These are phyloP conservation scores for Ophiostoma quercus DNA, from an alignment of 2,329 filamentous ascomycete species.

Conservation along the genomic window DNA sequence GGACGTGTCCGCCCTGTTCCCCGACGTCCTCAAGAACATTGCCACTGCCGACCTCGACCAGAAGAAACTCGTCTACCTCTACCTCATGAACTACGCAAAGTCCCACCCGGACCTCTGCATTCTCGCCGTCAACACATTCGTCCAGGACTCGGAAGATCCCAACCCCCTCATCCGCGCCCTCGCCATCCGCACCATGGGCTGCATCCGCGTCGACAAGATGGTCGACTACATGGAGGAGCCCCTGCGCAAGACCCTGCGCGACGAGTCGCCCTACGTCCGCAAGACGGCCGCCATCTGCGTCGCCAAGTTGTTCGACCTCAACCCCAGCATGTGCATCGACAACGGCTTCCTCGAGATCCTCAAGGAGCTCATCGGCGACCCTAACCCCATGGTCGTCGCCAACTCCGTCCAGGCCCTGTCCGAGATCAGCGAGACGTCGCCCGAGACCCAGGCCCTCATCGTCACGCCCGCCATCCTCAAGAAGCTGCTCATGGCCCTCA, in stretches of 20 bases:
- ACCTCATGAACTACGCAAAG: constrained; percentile 99
- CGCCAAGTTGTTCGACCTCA: constrained; percentile 94
- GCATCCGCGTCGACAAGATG: constrained; percentile 98
- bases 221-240: constrained; percentile 99
- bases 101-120: constrained; percentile 98
- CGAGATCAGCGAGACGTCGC: constrained; percentile 84
- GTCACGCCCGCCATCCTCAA: constrained; percentile 80
- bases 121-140: constrained; percentile 97
- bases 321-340: constrained; percentile 85
- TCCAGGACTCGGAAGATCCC: constrained; percentile 97
- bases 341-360: constrained; percentile 92
- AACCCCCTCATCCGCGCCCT: constrained; percentile 93
- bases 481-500: constrained; percentile 92
- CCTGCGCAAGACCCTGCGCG: constrained; percentile 86
- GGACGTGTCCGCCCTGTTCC: constrained; percentile 94
- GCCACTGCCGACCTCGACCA: constrained; percentile 91
- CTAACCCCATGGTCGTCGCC: constrained; percentile 98
- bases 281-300: constrained; percentile 98
- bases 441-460: constrained; percentile 80
- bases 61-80: constrained; percentile 98
- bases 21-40: constrained; percentile 98
- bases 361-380: constrained; percentile 93
- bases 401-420: constrained; percentile 92
- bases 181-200: constrained; percentile 97
- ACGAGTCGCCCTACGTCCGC: constrained; percentile 96